Base-by-base conservation (phyloP, 1,139 yeast species). In the Lipomyces yarrowii region DNA sequence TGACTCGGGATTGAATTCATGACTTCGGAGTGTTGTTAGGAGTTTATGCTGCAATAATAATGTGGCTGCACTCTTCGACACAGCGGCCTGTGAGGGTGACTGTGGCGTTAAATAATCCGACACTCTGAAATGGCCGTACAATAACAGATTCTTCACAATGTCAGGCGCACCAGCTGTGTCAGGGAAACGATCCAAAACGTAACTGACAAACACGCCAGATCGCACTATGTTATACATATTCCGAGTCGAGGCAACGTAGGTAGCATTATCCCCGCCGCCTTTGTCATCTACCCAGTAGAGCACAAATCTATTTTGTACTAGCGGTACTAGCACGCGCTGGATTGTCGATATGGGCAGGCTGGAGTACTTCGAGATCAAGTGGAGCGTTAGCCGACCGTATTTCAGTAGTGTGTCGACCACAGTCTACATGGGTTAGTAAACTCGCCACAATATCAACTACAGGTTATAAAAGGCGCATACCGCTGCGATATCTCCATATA, bases 191-290 rank as follows among this genome's bases (percentile, higher is more conserved):
- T 82, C 82, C 64, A 82, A 82, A 55, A 89, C 83, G 64, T 82
- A 82, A 57, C 84, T 78, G 52, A 91, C 81, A 68, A 92, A 87
- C 62, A 90, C 90, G 42, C 97, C 98, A 51, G 93, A 83, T 77
- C 91, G 90, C 42, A 92, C 76, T 63, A 91, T 51, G 63, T 84
- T 77, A 71, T 87, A 81, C 30, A 88, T 79, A 35, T 80, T 82
- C 70, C 87, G 88, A 72, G 88, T 84, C 69, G 87, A 84, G 52
- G 82, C 82, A 75, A 91, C 92, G 71, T 80, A 84, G 0, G 84
- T 82, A 76, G 75, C 21, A 77, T 76, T 18, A 15, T 54, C 35
- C 46, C n/a, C 10, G 15, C 32, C 39, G 5, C 55, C 30, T 1
- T n/a, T 46, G 11, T 56, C 51, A 48, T 35, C 58, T 15, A 71